Evolutionary conservation across 202 grass and related monocot genomes (phyloP).

Genomic region (Cymbopogon flexuosus): DNA sequence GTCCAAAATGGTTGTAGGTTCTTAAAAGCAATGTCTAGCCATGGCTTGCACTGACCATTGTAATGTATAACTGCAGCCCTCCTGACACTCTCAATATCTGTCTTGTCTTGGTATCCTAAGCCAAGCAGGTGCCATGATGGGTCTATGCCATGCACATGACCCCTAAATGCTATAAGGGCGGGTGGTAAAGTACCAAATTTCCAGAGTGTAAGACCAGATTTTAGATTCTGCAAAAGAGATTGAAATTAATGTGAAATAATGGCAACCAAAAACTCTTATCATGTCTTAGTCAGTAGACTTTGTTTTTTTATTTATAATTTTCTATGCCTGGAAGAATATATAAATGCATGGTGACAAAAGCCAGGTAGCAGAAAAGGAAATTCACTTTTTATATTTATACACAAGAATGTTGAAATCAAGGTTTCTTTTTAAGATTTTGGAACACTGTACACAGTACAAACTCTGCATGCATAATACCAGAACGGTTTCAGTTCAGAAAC

Average conservation of each 20-base stretch:
- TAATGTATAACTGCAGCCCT: slow-evolving; percentile 84
- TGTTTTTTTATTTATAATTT: not conserved
- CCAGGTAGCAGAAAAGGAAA: not conserved
- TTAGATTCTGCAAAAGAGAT: slow-evolving; percentile 77
- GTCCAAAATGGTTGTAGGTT: slow-evolving; percentile 86
- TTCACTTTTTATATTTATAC: not conserved
- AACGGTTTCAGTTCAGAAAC: slow-evolving; percentile 12
- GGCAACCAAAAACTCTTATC: not conserved
- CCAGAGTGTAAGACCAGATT: slow-evolving; percentile 83
- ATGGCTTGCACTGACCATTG: slow-evolving; percentile 96
- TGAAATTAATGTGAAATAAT: slow-evolving; percentile 23
- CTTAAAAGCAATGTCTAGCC: slow-evolving; percentile 91
- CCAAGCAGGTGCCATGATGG: slow-evolving; percentile 92
- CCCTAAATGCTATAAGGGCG: slow-evolving; percentile 84
- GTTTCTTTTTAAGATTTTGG: not conserved
- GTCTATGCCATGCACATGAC: slow-evolving; percentile 74
- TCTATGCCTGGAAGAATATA: not conserved
- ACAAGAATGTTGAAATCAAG: not conserved
- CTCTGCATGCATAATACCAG: slow-evolving; percentile 7
- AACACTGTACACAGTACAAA: not conserved
- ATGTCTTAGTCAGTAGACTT: not conserved
- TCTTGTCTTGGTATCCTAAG: slow-evolving; percentile 95
- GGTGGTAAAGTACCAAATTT: slow-evolving; percentile 96
- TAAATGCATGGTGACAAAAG: not conserved
- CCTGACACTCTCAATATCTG: slow-evolving; percentile 52